Percentiles rank a stretch among this genome's conserved stretches.
phyloP scores from a whole-genome alignment of 2,329 filamentous ascomycete genomes.

The Epichloe sylvatica region DNA sequence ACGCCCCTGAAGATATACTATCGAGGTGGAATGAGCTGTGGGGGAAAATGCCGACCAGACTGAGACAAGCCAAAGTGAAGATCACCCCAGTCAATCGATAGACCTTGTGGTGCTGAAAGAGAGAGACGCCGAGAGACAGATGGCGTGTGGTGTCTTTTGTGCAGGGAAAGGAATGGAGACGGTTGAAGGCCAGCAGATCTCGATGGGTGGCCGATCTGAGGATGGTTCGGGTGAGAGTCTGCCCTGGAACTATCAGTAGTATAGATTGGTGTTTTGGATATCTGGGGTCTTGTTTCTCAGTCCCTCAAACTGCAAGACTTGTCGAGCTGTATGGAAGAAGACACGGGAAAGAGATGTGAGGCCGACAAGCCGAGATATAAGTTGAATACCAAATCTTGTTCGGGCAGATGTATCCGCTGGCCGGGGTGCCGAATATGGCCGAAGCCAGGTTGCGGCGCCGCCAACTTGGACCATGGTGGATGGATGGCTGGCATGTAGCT shows the following conservation, averaged over 20 bases:
- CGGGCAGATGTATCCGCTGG: background rate
- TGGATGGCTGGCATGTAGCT: background rate
- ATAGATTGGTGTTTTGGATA: conserved; percentile 15
- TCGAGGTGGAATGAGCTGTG: conserved; percentile 23
- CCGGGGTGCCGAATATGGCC: background rate
- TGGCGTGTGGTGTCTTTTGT: conserved; percentile 14
- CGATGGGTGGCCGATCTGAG: conserved; percentile 14
- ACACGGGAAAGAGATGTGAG: conserved; percentile 7
- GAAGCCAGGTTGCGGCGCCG: background rate
- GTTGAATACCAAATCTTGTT: background rate
- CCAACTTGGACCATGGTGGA: background rate
- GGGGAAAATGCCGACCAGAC: conserved; percentile 17
- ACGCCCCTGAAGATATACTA: conserved; percentile 28
- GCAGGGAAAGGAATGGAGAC: conserved; percentile 22
- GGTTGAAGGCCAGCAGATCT: conserved; percentile 12
- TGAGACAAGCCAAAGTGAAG: conserved; percentile 23
- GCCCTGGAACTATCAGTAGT: conserved; percentile 12
- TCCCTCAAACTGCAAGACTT: conserved; percentile 9
- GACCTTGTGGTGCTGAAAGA: conserved; percentile 14
- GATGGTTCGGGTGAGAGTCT: conserved; percentile 9
- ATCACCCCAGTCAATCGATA: conserved; percentile 21
- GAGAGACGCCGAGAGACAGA: conserved; percentile 23
- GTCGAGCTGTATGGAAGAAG: background rate
- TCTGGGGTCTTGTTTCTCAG: conserved; percentile 8
- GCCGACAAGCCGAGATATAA: conserved; percentile 7